Percentiles rank a stretch among this genome's conserved stretches.
phyloP scores from a whole-genome alignment of 805 yeast genomes.

The Yarrowia bubula region DNA sequence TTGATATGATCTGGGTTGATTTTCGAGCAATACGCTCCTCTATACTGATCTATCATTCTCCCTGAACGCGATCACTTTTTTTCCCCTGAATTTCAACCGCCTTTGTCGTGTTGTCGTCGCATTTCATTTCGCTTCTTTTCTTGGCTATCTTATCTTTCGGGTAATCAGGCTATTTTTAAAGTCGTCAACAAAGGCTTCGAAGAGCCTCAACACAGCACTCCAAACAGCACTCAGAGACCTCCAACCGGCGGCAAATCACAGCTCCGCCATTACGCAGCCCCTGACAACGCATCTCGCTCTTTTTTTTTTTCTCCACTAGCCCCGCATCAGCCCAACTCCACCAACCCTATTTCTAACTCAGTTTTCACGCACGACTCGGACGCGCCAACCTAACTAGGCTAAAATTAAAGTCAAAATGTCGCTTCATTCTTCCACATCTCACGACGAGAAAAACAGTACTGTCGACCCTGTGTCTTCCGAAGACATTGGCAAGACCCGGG shows the following conservation, averaged over 20 bases:
- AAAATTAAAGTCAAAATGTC: slow-evolving; percentile 21
- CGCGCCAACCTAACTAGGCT: not conserved
- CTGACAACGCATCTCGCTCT: not conserved
- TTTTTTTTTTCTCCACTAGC: not conserved
- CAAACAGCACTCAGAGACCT: too few relatives aligned
- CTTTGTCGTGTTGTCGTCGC: not conserved
- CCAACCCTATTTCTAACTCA: not conserved
- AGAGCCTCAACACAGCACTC: too few relatives aligned
- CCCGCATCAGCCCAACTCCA: not conserved
- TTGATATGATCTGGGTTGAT: not conserved
- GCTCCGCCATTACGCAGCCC: too few relatives aligned
- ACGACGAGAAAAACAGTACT: slow-evolving; percentile 1
- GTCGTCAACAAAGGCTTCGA: not conserved
- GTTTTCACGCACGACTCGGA: not conserved
- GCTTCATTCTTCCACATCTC: slow-evolving; percentile 9
- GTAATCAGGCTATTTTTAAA: not conserved
- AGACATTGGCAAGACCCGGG: not conserved
- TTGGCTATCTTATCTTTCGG: not conserved
- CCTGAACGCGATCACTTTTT: too few relatives aligned
- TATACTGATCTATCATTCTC: too few relatives aligned
- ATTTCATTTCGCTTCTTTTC: not conserved
- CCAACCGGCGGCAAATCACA: too few relatives aligned
- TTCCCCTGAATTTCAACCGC: too few relatives aligned
- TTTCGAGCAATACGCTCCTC: not conserved
- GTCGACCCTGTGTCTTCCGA: slow-evolving; percentile 15